Percentiles rank a stretch among this genome's conserved stretches.
Evolutionary conservation across 768 basidiomycete species (phyloP).

Genomic region (Atractiella rhizophila): DNA sequence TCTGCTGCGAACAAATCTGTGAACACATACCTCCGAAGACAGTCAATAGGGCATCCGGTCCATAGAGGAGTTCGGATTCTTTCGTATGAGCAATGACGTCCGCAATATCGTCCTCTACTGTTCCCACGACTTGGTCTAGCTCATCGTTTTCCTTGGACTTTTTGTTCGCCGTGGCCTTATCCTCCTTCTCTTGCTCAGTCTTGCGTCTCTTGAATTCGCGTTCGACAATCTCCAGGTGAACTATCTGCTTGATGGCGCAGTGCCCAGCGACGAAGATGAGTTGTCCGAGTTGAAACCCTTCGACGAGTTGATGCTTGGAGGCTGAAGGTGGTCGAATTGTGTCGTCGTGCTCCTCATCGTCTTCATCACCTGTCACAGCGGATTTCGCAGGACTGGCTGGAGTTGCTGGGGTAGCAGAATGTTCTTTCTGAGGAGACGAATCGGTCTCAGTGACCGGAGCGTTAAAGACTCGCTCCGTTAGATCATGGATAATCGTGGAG

Average conservation of each 20-base stretch:
- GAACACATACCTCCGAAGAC: conserved; percentile 74
- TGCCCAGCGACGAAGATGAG: conserved; percentile 90
- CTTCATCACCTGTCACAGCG: not conserved
- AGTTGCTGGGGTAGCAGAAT: not conserved
- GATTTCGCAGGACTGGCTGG: not conserved
- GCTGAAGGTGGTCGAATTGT: conserved; percentile 13
- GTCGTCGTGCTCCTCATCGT: conserved; percentile 23
- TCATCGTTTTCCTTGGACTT: conserved; percentile 44
- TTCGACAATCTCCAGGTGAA: conserved; percentile 83
- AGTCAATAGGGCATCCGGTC: conserved; percentile 50
- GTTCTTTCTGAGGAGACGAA: not conserved
- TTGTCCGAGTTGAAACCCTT: conserved; percentile 70
- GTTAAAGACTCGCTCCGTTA: conserved; percentile 48
- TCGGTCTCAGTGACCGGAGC: conserved; percentile 4
- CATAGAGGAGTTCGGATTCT: conserved; percentile 68
- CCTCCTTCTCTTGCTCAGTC: conserved; percentile 55
- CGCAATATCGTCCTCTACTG: conserved; percentile 93
- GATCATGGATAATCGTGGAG: conserved; percentile 48
- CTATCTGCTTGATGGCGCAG: conserved; percentile 90
- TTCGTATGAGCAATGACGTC: conserved; percentile 61
- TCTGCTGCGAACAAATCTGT: conserved; percentile 68
- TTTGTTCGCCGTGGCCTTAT: conserved; percentile 28
- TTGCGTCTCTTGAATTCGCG: conserved; percentile 90
- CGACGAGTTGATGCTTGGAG: conserved; percentile 28
- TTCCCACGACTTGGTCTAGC: conserved; percentile 86